Evolutionary conservation across 202 grass and related monocot genomes (phyloP).

Genomic region (Miscanthus sacchariflorus): DNA sequence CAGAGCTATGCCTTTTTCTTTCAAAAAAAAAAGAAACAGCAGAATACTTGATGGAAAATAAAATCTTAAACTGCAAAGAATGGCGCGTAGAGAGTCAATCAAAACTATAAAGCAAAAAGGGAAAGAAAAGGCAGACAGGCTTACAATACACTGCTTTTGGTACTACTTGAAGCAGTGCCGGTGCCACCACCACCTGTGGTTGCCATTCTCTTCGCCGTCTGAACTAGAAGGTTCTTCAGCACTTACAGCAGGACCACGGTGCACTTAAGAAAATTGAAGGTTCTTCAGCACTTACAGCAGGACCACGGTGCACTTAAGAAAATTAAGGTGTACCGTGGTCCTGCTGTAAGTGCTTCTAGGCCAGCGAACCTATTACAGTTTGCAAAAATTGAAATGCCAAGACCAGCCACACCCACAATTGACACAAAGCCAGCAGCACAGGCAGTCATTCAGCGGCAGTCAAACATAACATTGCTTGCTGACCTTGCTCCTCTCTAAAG

Average conservation of each 20-base stretch:
- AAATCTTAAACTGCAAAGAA: neutral
- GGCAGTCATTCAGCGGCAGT: neutral
- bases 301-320: neutral
- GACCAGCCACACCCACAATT: neutral
- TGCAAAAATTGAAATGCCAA: neutral
- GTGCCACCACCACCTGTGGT: neutral
- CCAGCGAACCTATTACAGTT: neutral
- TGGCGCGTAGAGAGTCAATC: neutral
- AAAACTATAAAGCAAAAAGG: neutral
- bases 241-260: neutral
- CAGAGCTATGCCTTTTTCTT: too few relatives aligned
- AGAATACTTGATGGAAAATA: neutral
- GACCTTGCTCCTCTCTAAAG: neutral
- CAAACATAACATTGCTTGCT: neutral
- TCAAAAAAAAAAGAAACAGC: too few relatives aligned
- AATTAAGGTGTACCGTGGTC: neutral
- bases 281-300: neutral
- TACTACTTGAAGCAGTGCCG: neutral
- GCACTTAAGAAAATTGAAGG: neutral
- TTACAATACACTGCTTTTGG: neutral
- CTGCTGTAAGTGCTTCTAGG: too few relatives aligned
- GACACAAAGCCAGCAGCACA: neutral
- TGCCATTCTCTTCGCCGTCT: neutral
- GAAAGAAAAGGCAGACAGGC: neutral
- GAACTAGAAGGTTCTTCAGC: neutral